Evolutionary conservation across 805 yeast species (phyloP).

Genomic region (Candida oleophila): DNA sequence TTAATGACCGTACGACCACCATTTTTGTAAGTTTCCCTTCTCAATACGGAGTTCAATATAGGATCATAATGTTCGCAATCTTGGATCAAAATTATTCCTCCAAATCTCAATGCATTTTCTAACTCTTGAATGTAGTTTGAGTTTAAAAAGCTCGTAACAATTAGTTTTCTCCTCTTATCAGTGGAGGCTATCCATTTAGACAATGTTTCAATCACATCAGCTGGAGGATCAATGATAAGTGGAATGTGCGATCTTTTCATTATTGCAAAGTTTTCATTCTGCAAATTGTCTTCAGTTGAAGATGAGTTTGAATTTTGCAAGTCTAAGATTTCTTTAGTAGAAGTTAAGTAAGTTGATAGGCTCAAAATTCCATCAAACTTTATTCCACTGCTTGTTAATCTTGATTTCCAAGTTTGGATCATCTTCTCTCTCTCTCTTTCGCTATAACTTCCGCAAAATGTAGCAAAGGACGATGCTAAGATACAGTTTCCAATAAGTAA

Average conservation of each 20-base stretch:
- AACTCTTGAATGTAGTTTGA: conserved; percentile 62
- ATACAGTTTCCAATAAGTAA: conserved; percentile 64
- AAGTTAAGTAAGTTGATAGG: conserved; percentile 36
- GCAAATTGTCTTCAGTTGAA: conserved; percentile 56
- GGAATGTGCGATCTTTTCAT: conserved; percentile 46
- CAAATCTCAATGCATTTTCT: conserved; percentile 82
- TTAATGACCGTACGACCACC: conserved; percentile 70
- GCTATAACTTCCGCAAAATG: conserved; percentile 61
- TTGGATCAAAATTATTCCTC: conserved; percentile 67
- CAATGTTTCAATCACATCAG: conserved; percentile 43
- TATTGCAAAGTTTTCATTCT: conserved; percentile 62
- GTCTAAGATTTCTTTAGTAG: conserved; percentile 35
- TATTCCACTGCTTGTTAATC: conserved; percentile 37
- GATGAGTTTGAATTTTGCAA: conserved; percentile 45
- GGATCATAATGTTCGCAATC: conserved; percentile 87
- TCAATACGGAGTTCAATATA: conserved; percentile 58
- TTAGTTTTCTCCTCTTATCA: conserved; percentile 28
- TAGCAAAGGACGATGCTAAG: conserved; percentile 58
- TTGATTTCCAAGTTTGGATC: conserved; percentile 31
- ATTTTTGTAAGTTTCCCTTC: conserved; percentile 55
- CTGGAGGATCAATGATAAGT: conserved; percentile 72
- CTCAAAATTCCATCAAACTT: conserved; percentile 34
- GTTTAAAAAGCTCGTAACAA: conserved; percentile 70
- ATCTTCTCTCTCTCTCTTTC: conserved; percentile 43
- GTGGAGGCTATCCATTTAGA: background rate